These are phyloP conservation scores for Rubroshorea leprosula DNA, from an alignment of 345 rosid species.

Conservation along the genomic window DNA sequence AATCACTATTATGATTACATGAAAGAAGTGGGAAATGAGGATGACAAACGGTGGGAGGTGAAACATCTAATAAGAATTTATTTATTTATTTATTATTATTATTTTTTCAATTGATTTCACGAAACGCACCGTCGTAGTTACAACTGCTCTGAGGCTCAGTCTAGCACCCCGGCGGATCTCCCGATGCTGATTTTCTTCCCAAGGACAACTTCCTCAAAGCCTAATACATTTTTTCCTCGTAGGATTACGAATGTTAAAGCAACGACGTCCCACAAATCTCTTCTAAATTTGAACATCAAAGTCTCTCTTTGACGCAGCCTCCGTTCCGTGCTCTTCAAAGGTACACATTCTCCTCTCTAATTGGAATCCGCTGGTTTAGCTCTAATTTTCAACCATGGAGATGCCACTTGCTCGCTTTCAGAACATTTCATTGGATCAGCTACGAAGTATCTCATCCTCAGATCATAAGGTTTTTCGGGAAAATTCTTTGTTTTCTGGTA, in stretches of 20 bases:
- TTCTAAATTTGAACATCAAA: constrained; percentile 9
- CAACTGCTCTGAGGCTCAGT: no score
- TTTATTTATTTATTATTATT: no score
- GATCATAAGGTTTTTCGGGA: constrained; percentile 20
- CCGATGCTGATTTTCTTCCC: constrained; percentile 30
- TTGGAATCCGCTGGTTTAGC: constrained; percentile 3
- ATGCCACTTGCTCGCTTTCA: constrained; percentile 42
- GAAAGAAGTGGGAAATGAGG: no score
- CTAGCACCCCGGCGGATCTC: constrained; percentile 41
- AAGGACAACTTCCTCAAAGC: no score
- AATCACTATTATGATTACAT: no score
- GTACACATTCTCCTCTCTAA: constrained; percentile 3
- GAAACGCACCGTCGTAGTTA: no score
- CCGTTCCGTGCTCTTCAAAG: constrained; percentile 5
- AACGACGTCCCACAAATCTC: neutral
- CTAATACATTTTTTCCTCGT: no score
- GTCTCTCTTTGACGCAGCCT: no score
- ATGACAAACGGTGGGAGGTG: no score
- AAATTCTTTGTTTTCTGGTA: constrained; percentile 31
- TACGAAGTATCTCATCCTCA: constrained; percentile 24
- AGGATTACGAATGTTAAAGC: constrained; percentile 13
- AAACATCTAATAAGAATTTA: no score
- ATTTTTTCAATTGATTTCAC: no score
- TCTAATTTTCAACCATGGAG: constrained; percentile 39
- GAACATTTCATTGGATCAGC: constrained; percentile 35